A percentile compares a stretch with the other conserved stretches of the same genome.
Evolutionary conservation across 371 early-diverging fungal genomes (phyloP).

Genomic region (Circinella minor): DNA sequence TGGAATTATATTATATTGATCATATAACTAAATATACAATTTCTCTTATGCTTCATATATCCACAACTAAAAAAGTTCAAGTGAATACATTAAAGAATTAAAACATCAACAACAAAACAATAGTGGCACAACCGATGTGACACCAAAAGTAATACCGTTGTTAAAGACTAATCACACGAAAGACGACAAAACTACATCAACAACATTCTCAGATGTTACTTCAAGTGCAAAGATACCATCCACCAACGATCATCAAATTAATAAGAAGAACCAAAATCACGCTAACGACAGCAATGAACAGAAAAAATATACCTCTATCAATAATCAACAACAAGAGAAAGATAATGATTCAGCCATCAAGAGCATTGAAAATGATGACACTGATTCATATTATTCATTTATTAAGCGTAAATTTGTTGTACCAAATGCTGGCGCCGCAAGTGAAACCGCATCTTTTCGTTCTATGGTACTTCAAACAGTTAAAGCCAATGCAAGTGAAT

Average conservation of each 20-base stretch:
- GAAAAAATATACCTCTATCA: not conserved
- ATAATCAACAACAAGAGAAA: not conserved
- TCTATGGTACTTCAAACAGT: constrained; percentile 42
- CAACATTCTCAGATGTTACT: no score
- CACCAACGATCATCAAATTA: no score
- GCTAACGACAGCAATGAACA: no score
- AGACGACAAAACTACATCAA: no score
- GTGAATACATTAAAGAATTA: constrained; percentile 22
- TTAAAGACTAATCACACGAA: not conserved
- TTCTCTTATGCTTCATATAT: not conserved
- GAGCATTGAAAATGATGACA: not conserved
- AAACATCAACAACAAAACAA: not conserved
- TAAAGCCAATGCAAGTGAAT: constrained; percentile 35
- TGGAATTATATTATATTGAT: no score
- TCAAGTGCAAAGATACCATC: no score
- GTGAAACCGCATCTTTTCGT: constrained; percentile 45
- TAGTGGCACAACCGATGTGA: no score
- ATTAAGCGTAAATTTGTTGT: constrained; percentile 42
- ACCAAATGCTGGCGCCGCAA: constrained; percentile 31
- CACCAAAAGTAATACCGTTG: not conserved
- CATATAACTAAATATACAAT: no score
- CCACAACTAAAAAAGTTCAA: constrained; percentile 11
- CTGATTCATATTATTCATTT: constrained; percentile 31
- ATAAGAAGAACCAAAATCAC: no score
- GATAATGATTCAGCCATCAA: not conserved